Base-by-base conservation (phyloP, 2,329 filamentous ascomycete genomes). In the Trichoderma brevicompactum region DNA sequence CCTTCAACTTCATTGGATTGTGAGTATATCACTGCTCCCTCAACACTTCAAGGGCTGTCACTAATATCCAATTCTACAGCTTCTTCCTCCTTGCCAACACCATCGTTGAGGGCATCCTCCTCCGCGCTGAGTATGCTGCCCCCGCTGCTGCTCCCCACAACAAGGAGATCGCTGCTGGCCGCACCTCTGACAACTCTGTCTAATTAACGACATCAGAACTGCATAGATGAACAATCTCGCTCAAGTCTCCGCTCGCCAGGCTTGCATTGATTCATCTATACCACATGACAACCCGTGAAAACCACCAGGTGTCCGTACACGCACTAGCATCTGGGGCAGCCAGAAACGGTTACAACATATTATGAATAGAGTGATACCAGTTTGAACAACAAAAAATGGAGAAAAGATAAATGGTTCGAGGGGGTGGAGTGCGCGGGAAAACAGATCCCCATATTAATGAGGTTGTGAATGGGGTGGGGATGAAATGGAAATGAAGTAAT, bases 1-100 rank as follows among this genome's bases (percentile, higher is more conserved):
- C 69, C 0, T 74, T 74, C 48, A 70, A 66, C 48, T 72, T 73
- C 54, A 9, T 74, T 13, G 68, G 66, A 41, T 73, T 73, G 71
- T 73, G 55, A 69, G 71, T 40, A 7, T 62, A 10, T 5, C 17
- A 19, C 15, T n/a, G 13, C 7, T 5, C 7, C 10, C 19, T 4
- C 34, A 9, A n/a, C 10, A 12, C 2, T n/a, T 13, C 4, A 2
- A 23, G 1, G 7, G 13, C 9, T 12, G 12, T 7, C 46, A 5
- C 49, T 65, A 50, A 61, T 10, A 49, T 13, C 12, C 23, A 15
- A 19, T 19, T 15, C 9, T 12, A 12, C 54, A 70, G 69, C 46
- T 68, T 70, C 64, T 70, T 67, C 55, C 66, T 70, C n/a, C 2
- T 70, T 12, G 61, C 50, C 65, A 70, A 69, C 50, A 67, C 67